These are phyloP conservation scores for Cladosporium phlei DNA, from an alignment of 2,329 filamentous ascomycete species.

Conservation along the genomic window DNA sequence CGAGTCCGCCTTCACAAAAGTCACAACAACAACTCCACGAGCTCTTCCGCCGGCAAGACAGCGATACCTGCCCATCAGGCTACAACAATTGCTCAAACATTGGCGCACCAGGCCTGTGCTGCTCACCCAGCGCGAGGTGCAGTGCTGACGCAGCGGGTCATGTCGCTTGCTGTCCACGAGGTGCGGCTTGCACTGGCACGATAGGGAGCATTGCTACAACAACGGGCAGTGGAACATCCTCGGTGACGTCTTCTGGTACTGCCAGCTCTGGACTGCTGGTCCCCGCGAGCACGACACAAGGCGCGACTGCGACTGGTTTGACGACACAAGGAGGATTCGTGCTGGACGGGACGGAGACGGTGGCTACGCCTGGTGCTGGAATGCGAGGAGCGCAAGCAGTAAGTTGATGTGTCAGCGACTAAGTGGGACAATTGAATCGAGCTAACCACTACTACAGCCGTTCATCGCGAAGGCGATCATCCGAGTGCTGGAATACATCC, in stretches of 20 bases:
- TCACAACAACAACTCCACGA: neutral
- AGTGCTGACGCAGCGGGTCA: conserved; percentile 52
- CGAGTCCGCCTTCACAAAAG: neutral
- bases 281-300: conserved; percentile 22
- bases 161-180: conserved; percentile 58
- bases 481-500: conserved; percentile 23
- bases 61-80: conserved; percentile 45
- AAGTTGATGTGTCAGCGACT: conserved; percentile 16
- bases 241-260: conserved; percentile 17
- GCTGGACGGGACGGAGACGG: conserved; percentile 27
- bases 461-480: conserved; percentile 23
- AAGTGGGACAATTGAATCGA: neutral
- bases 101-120: conserved; percentile 53
- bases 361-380: conserved; percentile 30
- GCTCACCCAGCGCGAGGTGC: conserved; percentile 50
- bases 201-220: conserved; percentile 37
- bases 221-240: conserved; percentile 18
- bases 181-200: conserved; percentile 54
- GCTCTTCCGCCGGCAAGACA: conserved; percentile 14
- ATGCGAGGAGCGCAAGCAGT: conserved; percentile 28
- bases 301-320: neutral
- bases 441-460: conserved; percentile 25
- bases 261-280: conserved; percentile 18
- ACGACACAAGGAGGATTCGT: conserved; percentile 27
- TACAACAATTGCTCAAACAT: conserved; percentile 51